Conservation (phyloP, 2,329 filamentous ascomycete genomes). For the Colletotrichum australisinense region DNA sequence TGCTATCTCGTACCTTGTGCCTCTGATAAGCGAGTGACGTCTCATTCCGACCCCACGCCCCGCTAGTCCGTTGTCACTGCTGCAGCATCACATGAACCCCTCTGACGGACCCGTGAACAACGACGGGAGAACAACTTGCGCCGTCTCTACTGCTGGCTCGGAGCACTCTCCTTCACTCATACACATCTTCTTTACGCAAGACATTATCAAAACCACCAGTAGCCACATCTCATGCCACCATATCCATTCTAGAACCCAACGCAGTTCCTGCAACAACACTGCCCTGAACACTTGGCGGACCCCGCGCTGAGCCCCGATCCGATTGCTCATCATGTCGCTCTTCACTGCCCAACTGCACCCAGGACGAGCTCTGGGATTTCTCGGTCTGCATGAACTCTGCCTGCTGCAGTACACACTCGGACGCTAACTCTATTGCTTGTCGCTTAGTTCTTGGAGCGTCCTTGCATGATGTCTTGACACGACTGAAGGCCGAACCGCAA, state of each 20-base stretch:
- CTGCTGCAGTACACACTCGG: conserved; percentile 33
- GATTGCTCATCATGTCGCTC: conserved; percentile 53
- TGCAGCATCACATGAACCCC: conserved; percentile 36
- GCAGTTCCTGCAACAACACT: background rate
- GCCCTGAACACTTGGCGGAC: conserved; percentile 30
- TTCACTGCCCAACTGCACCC: conserved; percentile 74
- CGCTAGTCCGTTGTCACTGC: conserved; percentile 32
- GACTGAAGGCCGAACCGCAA: conserved; percentile 88
- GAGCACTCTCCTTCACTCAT: background rate
- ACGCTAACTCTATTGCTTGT: conserved; percentile 36
- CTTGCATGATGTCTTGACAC: conserved; percentile 87
- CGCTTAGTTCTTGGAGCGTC: conserved; percentile 84
- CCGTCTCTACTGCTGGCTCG: background rate
- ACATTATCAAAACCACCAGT: background rate
- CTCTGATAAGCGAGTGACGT: conserved; percentile 29
- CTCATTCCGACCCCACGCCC: conserved; percentile 27
- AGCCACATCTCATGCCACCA: background rate
- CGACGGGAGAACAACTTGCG: background rate
- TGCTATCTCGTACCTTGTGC: background rate
- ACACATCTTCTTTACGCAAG: background rate
- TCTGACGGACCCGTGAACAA: conserved; percentile 29
- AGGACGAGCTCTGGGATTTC: conserved; percentile 73
- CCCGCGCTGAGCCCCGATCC: conserved; percentile 27
- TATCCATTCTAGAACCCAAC: background rate
- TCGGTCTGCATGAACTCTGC: conserved; percentile 49